These are phyloP conservation scores for Jacaranda mimosifolia DNA, from an alignment of 257 asterid species.

Conservation along the genomic window DNA sequence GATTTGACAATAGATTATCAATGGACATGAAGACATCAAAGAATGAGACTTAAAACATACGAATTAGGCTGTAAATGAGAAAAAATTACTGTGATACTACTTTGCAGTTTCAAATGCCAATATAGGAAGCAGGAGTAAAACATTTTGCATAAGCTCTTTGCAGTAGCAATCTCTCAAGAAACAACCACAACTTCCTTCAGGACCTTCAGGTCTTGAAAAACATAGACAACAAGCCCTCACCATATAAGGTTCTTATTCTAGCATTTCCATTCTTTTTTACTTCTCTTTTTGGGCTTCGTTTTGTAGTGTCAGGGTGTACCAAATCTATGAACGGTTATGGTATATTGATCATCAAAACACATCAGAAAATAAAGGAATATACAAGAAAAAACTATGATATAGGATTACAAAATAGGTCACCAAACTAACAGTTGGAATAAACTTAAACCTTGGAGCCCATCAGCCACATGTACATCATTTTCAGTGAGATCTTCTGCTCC, in stretches of 20 bases:
- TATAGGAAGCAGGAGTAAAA: constrained; percentile 20
- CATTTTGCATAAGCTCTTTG: background rate
- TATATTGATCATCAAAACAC: background rate
- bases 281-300: too few species aligned
- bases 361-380: background rate
- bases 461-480: constrained; percentile 50
- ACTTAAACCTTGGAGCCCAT: constrained; percentile 59
- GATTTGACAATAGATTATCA: background rate
- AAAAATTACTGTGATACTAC: background rate
- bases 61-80: constrained; percentile 8
- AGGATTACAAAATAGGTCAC: background rate
- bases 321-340: background rate
- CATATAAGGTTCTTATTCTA: background rate
- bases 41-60: background rate
- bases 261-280: too few species aligned
- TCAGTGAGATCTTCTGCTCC: constrained; percentile 47
- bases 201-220: constrained; percentile 2
- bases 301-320: too few species aligned
- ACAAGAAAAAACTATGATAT: constrained; percentile 10
- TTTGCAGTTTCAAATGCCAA: background rate
- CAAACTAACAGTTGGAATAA: constrained; percentile 27
- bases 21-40: background rate
- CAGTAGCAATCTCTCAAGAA: constrained; percentile 18
- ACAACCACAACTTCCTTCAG: constrained; percentile 3
- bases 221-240: constrained; percentile 10